phyloP scores from a whole-genome alignment of 208 protist genomes.

The Crithidia expoeki region DNA sequence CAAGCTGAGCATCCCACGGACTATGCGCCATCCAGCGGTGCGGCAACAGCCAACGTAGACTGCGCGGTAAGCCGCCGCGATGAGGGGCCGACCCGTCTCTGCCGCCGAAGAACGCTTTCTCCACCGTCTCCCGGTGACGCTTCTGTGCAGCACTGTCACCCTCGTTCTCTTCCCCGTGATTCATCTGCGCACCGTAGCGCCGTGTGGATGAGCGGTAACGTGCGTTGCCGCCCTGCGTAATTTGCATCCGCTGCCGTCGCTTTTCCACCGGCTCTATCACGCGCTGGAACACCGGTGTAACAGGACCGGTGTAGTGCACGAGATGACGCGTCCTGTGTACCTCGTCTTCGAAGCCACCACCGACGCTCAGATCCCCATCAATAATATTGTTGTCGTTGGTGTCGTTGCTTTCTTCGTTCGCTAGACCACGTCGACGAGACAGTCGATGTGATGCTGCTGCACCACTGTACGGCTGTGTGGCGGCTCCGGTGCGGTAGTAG shows the following conservation, averaged over 20 bases:
- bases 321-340: slow-evolving; percentile 16
- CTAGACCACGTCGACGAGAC: background rate
- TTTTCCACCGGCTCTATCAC: slow-evolving; percentile 16
- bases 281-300: slow-evolving; percentile 29
- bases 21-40: slow-evolving; percentile 30
- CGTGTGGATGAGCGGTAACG: background rate
- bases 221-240: background rate
- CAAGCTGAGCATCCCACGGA: slow-evolving; percentile 38
- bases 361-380: background rate
- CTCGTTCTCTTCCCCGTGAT: background rate
- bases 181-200: background rate
- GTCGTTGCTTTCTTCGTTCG: slow-evolving; percentile 12
- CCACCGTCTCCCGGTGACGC: background rate
- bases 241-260: slow-evolving; percentile 19
- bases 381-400: background rate
- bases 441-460: background rate
- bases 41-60: slow-evolving; percentile 37
- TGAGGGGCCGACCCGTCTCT: background rate
- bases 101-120: background rate
- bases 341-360: slow-evolving; percentile 3
- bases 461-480: slow-evolving; percentile 4
- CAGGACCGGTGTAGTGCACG: slow-evolving; percentile 29
- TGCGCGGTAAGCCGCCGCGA: slow-evolving; percentile 13
- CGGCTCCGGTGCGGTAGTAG: slow-evolving; percentile 21
- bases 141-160: background rate